Evolutionary conservation across 306 rosid species (phyloP).

Genomic region (Leucaena leucocephala): DNA sequence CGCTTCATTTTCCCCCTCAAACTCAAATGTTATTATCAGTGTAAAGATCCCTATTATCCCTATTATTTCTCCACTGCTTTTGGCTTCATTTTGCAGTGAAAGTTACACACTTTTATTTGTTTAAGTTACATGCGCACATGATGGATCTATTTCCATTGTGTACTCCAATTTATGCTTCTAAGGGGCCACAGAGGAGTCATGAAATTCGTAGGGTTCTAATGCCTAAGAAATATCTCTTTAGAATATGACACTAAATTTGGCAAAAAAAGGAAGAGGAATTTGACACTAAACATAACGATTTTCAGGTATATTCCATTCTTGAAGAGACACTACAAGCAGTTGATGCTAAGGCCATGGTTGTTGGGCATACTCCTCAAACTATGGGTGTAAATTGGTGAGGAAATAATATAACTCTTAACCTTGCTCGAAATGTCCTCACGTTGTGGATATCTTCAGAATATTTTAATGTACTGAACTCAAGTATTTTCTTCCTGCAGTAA

Average conservation of each 20-base stretch:
- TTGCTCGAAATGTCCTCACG: too few relatives aligned
- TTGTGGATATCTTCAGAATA: too few relatives aligned
- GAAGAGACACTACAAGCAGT: slow-evolving; percentile 80
- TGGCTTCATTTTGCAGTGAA: not conserved
- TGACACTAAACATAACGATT: slow-evolving; percentile 29
- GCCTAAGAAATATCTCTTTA: not conserved
- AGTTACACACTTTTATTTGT: not conserved
- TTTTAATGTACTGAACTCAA: slow-evolving; percentile 20
- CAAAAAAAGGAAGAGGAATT: not conserved
- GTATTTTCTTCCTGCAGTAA: slow-evolving; percentile 60
- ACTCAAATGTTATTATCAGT: not conserved
- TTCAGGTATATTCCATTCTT: slow-evolving; percentile 72
- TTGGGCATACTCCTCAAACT: slow-evolving; percentile 98
- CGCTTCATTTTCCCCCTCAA: not conserved
- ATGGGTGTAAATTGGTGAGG: slow-evolving; percentile 80
- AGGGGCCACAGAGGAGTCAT: not conserved
- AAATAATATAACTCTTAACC: too few relatives aligned
- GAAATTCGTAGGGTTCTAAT: not conserved
- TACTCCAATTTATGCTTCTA: not conserved
- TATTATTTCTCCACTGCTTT: not conserved
- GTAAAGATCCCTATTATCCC: not conserved
- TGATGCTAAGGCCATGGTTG: slow-evolving; percentile 95
- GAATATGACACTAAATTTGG: not conserved
- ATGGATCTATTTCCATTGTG: not conserved
- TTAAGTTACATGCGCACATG: not conserved